Evolutionary conservation across 2,329 filamentous ascomycete genomes (phyloP).

Genomic region (Penicillium glabrum): DNA sequence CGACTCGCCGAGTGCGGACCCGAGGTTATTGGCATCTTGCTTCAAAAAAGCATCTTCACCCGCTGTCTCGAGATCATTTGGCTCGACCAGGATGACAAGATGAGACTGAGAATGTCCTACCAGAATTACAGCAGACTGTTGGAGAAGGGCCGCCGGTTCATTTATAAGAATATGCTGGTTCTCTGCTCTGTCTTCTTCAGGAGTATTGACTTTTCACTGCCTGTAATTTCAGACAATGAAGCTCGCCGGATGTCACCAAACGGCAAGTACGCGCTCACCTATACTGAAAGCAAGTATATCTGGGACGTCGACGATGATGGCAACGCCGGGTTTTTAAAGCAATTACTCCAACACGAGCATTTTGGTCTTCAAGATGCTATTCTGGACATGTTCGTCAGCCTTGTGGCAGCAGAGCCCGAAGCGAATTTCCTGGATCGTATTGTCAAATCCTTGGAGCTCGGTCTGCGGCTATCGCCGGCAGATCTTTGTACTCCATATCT

Average conservation of each 20-base stretch:
- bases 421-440: slow-evolving; percentile 53
- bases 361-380: slow-evolving; percentile 48
- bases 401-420: slow-evolving; percentile 54
- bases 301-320: slow-evolving; percentile 33
- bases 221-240: slow-evolving; percentile 26
- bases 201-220: slow-evolving; percentile 38
- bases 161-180: slow-evolving; percentile 42
- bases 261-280: slow-evolving; percentile 36
- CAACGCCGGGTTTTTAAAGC: slow-evolving; percentile 52
- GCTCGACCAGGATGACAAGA: slow-evolving; percentile 53
- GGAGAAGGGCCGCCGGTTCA: slow-evolving; percentile 49
- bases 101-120: slow-evolving; percentile 58
- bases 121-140: slow-evolving; percentile 41
- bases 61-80: slow-evolving; percentile 61
- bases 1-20: slow-evolving; percentile 64
- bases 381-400: slow-evolving; percentile 56
- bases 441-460: slow-evolving; percentile 53
- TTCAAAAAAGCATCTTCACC: slow-evolving; percentile 62
- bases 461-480: slow-evolving; percentile 54
- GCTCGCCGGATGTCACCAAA: slow-evolving; percentile 19
- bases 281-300: slow-evolving; percentile 35
- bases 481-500: slow-evolving; percentile 56
- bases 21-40: slow-evolving; percentile 57
- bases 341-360: slow-evolving; percentile 64
- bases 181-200: slow-evolving; percentile 42